Evolutionary conservation across 2,329 filamentous ascomycete species (phyloP).

Genomic region (Botrytis aclada): DNA sequence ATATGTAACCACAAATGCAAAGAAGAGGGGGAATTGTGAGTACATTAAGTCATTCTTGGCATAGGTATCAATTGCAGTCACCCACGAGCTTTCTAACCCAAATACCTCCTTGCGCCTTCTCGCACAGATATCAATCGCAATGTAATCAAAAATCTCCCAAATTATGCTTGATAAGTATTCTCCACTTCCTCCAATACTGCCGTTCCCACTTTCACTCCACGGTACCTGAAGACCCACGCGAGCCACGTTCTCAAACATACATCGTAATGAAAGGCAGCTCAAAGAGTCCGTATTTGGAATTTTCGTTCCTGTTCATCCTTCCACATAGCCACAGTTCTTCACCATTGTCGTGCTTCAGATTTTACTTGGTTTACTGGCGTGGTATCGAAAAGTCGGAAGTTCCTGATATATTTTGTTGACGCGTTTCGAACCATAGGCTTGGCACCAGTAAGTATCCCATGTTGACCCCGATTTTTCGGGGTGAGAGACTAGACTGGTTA

Average conservation of each 20-base stretch:
- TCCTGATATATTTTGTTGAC: not conserved
- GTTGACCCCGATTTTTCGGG: not conserved
- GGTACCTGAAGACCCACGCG: not conserved
- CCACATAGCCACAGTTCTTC: not conserved
- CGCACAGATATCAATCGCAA: not conserved
- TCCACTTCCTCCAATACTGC: not conserved
- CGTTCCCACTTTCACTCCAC: not conserved
- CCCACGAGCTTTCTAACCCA: not conserved
- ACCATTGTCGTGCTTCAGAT: not conserved
- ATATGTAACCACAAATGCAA: not conserved
- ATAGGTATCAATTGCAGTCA: not conserved
- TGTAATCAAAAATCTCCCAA: not conserved
- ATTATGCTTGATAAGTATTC: not conserved
- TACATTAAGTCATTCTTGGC: not conserved
- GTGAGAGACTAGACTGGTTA: not conserved
- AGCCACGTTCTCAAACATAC: not conserved
- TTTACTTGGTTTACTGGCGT: not conserved
- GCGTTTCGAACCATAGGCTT: slow-evolving; percentile 20
- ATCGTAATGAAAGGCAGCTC: not conserved
- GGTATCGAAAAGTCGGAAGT: slow-evolving; percentile 4
- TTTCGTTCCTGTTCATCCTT: not conserved
- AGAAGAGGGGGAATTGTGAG: not conserved
- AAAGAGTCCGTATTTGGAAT: not conserved
- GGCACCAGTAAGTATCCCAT: slow-evolving; percentile 18
- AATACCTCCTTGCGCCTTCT: not conserved